Evolutionary conservation across 2,329 filamentous ascomycete species (phyloP).

Genomic region (Graphilbum fragrans): DNA sequence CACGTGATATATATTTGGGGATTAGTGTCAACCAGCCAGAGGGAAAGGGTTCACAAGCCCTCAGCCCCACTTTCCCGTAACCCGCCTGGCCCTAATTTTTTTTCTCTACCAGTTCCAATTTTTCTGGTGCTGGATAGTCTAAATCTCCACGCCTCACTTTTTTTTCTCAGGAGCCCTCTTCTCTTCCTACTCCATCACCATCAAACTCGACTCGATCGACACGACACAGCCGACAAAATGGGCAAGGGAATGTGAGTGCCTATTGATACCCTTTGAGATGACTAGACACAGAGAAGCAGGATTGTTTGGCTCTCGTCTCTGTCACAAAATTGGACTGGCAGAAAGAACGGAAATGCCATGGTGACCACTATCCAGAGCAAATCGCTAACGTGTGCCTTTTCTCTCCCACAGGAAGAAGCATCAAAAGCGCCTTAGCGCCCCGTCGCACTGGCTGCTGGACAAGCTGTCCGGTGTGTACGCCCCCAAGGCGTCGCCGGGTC

Average conservation of each 20-base stretch:
- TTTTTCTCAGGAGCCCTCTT: not conserved
- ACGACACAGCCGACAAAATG: slow-evolving; percentile 28
- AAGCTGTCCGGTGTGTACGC: slow-evolving; percentile 90
- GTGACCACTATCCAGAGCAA: too few relatives aligned
- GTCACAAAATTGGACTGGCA: slow-evolving; percentile 59
- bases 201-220: slow-evolving; percentile 17
- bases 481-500: slow-evolving; percentile 65
- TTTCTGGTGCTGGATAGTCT: not conserved
- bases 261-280: not conserved
- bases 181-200: slow-evolving; percentile 16
- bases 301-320: not conserved
- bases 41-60: not conserved
- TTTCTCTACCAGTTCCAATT: not conserved
- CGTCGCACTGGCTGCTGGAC: slow-evolving; percentile 99
- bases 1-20: not conserved
- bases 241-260: slow-evolving; percentile 40
- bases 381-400: not conserved
- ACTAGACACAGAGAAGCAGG: too few relatives aligned
- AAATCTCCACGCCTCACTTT: not conserved
- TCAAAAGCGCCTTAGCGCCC: slow-evolving; percentile 98
- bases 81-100: not conserved
- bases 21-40: not conserved
- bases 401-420: slow-evolving; percentile 71
- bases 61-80: not conserved
- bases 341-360: not conserved